Base-by-base conservation (phyloP, 2,329 filamentous ascomycete species). In the Leptoxyphium fumago region DNA sequence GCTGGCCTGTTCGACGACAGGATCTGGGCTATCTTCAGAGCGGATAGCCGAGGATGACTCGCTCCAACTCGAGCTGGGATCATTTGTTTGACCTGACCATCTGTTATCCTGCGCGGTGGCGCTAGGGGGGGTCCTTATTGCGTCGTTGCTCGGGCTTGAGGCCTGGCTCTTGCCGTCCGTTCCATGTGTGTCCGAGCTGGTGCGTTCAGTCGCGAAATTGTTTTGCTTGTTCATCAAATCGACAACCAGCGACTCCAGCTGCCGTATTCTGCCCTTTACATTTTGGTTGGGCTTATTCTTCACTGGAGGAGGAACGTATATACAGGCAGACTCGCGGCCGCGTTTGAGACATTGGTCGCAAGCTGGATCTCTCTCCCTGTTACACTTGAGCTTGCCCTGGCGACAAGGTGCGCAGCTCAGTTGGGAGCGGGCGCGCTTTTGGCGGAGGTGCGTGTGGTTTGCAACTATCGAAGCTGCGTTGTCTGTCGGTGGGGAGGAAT, bases 1-100 rank as follows among this genome's bases (percentile, higher is more conserved):
- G 4, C 80, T 79, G 1, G 77, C 77, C 34, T 46, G 38, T n/a
- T 48, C 36, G 41, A 43, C 13, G 32, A 40, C 21, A 21, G 21
- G 13, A 10, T 47, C 45, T 2, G 38, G 39, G 29, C 42, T 30
- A 11, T 34, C 18, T 10, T 36, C 38, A 10, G 11, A 18, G 9
- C 28, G 32, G 1, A 15, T 13, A 13, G 32, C 15, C 11, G 32
- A 36, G 3, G 39, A 34, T 1, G 28, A 11, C 9, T 40, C 29
- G 15, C 29, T 14, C 15, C 39, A 34, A 11, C 43, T 46, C 29
- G 46, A 39, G 17, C 36, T 45, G 21, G 43, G 47, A 34, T 55
- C 55, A 26, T 49, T 52, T 26, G 21, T 26, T 26, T 26, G 21
- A 26, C 21, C 7, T 26, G 21, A 7, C 21, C 21, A 26, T 26